Evolutionary conservation across 345 rosid genomes (phyloP).

Genomic region (Sonneratia alba): DNA sequence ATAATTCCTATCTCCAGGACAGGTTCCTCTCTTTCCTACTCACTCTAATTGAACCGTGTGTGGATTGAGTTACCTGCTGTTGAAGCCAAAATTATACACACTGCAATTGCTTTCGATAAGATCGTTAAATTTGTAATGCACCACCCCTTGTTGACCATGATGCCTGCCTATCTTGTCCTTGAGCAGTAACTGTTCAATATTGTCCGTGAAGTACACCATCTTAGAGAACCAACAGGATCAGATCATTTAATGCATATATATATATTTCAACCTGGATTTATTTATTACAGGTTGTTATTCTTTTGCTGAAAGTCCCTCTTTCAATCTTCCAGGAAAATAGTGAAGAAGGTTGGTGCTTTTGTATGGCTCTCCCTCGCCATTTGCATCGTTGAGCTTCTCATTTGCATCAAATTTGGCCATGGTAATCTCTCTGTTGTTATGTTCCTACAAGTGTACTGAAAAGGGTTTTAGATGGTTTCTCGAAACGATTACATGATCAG

Average conservation of each 20-base stretch:
- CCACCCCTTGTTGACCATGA: too few species aligned
- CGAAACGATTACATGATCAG: background rate
- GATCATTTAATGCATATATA: too few species aligned
- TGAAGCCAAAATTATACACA: too few species aligned
- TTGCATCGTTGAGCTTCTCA: constrained; percentile 90
- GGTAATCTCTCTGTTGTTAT: constrained; percentile 30
- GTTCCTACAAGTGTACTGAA: background rate
- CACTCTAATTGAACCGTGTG: too few species aligned
- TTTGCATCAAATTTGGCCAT: constrained; percentile 94
- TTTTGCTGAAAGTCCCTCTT: background rate
- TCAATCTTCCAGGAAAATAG: constrained; percentile 44
- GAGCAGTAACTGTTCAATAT: too few species aligned
- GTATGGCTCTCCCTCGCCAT: constrained; percentile 97
- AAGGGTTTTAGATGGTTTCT: background rate
- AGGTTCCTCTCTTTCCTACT: constrained; percentile 28
- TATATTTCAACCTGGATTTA: too few species aligned
- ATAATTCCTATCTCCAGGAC: constrained; percentile 94
- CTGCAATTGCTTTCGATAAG: too few species aligned
- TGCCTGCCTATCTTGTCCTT: too few species aligned
- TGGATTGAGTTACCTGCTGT: too few species aligned
- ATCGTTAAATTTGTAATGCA: too few species aligned
- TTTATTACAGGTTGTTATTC: background rate
- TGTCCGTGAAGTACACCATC: too few species aligned
- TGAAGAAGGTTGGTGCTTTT: constrained; percentile 91
- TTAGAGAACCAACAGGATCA: too few species aligned